Conservation (phyloP, 176 grass and related monocot genomes). For the Eremochloa ophiuroides region DNA sequence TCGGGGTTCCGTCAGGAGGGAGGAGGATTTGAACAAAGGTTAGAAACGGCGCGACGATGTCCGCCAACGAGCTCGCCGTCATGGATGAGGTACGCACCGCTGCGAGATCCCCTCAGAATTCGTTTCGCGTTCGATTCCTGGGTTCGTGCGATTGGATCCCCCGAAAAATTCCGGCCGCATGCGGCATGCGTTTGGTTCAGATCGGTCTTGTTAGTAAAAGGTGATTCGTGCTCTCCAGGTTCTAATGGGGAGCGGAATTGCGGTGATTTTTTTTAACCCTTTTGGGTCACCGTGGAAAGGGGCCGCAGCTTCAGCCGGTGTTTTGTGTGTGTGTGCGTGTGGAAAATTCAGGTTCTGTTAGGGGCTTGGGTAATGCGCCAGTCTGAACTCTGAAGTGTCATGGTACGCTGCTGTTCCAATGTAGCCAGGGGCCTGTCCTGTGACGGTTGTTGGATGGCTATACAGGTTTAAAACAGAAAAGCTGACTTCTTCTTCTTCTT, state of each 20-base stretch:
- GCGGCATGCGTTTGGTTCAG: background rate
- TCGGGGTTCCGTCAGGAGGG: background rate
- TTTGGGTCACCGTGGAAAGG: background rate
- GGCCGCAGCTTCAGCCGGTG: background rate
- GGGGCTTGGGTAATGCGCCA: conserved; percentile 3
- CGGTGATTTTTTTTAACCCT: background rate
- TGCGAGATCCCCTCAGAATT: background rate
- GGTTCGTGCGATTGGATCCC: background rate
- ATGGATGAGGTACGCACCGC: conserved; percentile 10
- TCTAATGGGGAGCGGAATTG: background rate
- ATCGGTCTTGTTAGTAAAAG: background rate
- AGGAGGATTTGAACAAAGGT: background rate
- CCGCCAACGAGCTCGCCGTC: conserved; percentile 7
- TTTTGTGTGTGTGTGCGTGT: background rate
- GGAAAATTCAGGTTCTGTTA: background rate
- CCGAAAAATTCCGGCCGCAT: background rate
- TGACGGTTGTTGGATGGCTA: background rate
- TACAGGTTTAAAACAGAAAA: background rate
- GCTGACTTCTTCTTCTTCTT: background rate
- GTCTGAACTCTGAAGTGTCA: background rate
- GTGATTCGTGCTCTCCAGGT: background rate
- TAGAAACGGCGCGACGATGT: conserved; percentile 25
- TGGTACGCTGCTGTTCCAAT: background rate
- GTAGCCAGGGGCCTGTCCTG: background rate
- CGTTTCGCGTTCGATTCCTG: too few relatives aligned